Evolutionary conservation across 345 rosid species (phyloP).

Genomic region (Eucalyptus cladocalyx): DNA sequence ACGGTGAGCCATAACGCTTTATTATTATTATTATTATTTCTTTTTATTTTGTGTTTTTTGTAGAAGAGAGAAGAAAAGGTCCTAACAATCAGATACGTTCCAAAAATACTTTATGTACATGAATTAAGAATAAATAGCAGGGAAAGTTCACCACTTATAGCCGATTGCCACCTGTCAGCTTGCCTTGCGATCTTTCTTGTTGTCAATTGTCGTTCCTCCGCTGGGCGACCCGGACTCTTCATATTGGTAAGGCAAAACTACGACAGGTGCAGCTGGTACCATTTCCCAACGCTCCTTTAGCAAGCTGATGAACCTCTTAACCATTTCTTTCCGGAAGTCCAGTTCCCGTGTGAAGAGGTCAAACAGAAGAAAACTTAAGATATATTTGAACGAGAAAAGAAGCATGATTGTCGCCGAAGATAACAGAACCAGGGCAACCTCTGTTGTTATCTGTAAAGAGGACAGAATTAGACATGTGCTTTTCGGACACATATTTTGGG

Average conservation of each 20-base stretch:
- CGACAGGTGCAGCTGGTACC: constrained; percentile 76
- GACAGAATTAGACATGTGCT: not conserved
- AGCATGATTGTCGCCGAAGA: constrained; percentile 48
- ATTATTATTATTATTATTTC: not conserved
- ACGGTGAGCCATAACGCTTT: not conserved
- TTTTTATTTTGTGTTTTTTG: not conserved
- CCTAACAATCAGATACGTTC: not conserved
- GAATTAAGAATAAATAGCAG: not conserved
- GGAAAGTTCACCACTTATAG: not conserved
- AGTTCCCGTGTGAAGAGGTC: constrained; percentile 89
- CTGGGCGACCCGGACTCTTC: constrained; percentile 21
- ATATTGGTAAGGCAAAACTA: constrained; percentile 56
- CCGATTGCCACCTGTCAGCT: not conserved
- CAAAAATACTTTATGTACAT: not conserved
- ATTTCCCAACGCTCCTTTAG: constrained; percentile 84
- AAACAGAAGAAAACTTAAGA: constrained; percentile 45
- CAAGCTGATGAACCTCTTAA: constrained; percentile 34
- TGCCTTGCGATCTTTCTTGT: constrained; percentile 7
- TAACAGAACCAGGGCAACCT: constrained; percentile 61
- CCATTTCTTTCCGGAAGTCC: constrained; percentile 74
- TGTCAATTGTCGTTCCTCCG: constrained; percentile 18
- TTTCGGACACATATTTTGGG: not conserved
- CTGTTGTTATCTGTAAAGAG: constrained; percentile 57
- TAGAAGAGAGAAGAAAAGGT: not conserved
- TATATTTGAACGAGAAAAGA: constrained; percentile 73